A percentile compares a stretch with the other conserved stretches of the same genome.
Evolutionary conservation across 2,329 filamentous ascomycete genomes (phyloP).

Genomic region (Pseudogymnoascus sp.): DNA sequence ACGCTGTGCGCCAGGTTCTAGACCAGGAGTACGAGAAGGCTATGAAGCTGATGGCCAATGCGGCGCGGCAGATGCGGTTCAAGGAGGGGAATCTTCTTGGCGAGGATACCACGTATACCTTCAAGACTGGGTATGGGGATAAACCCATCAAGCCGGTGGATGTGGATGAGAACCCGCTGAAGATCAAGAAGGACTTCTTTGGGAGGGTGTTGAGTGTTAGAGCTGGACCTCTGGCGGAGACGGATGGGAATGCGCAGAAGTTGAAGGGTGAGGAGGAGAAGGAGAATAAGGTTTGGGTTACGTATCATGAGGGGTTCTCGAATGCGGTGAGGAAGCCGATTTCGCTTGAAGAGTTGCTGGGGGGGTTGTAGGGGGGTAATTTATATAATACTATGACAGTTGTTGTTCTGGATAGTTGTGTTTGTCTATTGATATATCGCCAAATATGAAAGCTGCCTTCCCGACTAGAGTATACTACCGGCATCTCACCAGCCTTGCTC

Average conservation of each 20-base stretch:
- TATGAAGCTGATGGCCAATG: conserved; percentile 55
- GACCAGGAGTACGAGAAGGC: conserved; percentile 82
- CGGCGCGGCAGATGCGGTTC: conserved; percentile 58
- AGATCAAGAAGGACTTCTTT: conserved; percentile 75
- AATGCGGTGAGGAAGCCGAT: conserved; percentile 89
- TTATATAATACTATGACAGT: background rate
- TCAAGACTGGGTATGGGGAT: conserved; percentile 14
- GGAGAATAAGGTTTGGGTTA: conserved; percentile 70
- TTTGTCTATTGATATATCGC: background rate
- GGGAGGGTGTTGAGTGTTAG: conserved; percentile 57
- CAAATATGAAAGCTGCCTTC: background rate
- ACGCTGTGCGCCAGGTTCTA: conserved; percentile 84
- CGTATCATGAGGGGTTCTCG: conserved; percentile 81
- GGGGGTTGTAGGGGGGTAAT: conserved; percentile 42
- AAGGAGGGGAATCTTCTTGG: conserved; percentile 38
- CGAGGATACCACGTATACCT: conserved; percentile 25
- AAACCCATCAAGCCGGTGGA: conserved; percentile 20
- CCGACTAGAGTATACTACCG: background rate
- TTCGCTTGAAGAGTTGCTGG: conserved; percentile 69
- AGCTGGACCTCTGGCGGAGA: conserved; percentile 31
- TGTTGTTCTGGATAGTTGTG: background rate
- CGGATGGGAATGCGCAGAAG: conserved; percentile 38
- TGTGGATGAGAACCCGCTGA: conserved; percentile 16
- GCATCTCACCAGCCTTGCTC: background rate
- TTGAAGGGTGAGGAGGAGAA: conserved; percentile 51